Evolutionary conservation across 1,284 basidiomycete genomes (phyloP).

Genomic region (Vanrija sp.): DNA sequence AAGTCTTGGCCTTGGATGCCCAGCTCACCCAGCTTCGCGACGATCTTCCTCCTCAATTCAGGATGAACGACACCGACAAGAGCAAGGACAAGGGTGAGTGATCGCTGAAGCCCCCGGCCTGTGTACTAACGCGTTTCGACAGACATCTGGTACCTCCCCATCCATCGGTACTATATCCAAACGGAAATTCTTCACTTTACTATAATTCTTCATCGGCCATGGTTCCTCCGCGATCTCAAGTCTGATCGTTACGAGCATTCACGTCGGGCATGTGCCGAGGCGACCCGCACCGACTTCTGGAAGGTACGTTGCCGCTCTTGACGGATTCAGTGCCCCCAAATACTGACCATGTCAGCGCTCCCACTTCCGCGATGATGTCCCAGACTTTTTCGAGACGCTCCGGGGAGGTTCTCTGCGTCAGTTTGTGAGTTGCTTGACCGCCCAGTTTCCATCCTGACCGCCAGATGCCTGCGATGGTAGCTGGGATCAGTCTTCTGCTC

Average conservation of each 20-base stretch:
- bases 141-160: constrained; percentile 38
- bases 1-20: constrained; percentile 75
- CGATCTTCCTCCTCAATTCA: constrained; percentile 59
- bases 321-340: not conserved
- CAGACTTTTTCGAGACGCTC: constrained; percentile 42
- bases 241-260: constrained; percentile 33
- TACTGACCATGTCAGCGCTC: constrained; percentile 23
- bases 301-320: constrained; percentile 20
- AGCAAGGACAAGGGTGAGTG: constrained; percentile 32
- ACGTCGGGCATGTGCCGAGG: constrained; percentile 40
- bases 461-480: constrained; percentile 46
- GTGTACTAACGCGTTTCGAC: not conserved
- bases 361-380: constrained; percentile 39
- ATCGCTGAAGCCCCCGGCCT: too few relatives aligned
- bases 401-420: constrained; percentile 41
- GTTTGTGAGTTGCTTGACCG: constrained; percentile 33
- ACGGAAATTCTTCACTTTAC: constrained; percentile 44
- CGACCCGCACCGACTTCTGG: constrained; percentile 39
- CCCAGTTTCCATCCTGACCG: not conserved
- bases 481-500: constrained; percentile 43
- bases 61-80: constrained; percentile 31
- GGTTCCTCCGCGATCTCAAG: constrained; percentile 41
- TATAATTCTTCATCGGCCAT: constrained; percentile 47
- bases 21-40: constrained; percentile 73
- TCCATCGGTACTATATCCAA: constrained; percentile 47